Conservation (phyloP, 306 rosid genomes). For the Vigna unguiculata region DNA sequence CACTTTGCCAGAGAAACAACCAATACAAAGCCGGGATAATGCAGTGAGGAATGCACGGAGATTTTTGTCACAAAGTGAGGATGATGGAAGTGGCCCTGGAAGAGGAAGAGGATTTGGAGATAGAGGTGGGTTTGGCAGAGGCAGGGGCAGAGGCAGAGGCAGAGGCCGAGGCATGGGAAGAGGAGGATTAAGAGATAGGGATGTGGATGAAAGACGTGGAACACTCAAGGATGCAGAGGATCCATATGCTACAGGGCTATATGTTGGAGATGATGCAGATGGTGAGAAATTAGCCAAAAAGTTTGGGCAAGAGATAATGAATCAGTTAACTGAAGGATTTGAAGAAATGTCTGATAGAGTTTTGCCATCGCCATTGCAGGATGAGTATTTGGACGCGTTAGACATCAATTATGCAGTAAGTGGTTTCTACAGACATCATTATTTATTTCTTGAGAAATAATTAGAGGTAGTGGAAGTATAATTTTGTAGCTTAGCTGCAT, state of each 20-base stretch:
- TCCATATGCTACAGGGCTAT: slow-evolving; percentile 53
- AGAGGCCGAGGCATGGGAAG: slow-evolving; percentile 49
- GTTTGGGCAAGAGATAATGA: slow-evolving; percentile 75
- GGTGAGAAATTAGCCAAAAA: slow-evolving; percentile 76
- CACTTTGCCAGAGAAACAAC: slow-evolving; percentile 32
- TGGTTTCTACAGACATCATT: slow-evolving; percentile 36
- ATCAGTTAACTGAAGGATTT: slow-evolving; percentile 67
- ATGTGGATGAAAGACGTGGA: slow-evolving; percentile 35
- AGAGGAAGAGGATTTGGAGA: slow-evolving; percentile 45
- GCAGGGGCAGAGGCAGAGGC: slow-evolving; percentile 48
- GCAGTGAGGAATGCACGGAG: slow-evolving; percentile 54
- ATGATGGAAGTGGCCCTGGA: slow-evolving; percentile 42
- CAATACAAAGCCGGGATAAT: slow-evolving; percentile 54
- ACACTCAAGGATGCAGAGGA: slow-evolving; percentile 39
- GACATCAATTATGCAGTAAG: slow-evolving; percentile 69
- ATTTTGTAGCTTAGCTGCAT: slow-evolving; percentile 29
- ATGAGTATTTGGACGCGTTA: slow-evolving; percentile 60
- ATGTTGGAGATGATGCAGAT: slow-evolving; percentile 69
- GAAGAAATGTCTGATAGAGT: slow-evolving; percentile 61
- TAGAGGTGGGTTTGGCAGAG: slow-evolving; percentile 50
- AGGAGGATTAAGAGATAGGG: slow-evolving; percentile 49
- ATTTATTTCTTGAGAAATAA: slow-evolving; percentile 31
- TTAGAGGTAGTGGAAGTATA: slow-evolving; percentile 3
- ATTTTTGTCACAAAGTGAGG: slow-evolving; percentile 41
- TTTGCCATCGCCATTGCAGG: slow-evolving; percentile 72